Conservation (phyloP, 75 land plant species). For the Selaginella tamariscina region DNA sequence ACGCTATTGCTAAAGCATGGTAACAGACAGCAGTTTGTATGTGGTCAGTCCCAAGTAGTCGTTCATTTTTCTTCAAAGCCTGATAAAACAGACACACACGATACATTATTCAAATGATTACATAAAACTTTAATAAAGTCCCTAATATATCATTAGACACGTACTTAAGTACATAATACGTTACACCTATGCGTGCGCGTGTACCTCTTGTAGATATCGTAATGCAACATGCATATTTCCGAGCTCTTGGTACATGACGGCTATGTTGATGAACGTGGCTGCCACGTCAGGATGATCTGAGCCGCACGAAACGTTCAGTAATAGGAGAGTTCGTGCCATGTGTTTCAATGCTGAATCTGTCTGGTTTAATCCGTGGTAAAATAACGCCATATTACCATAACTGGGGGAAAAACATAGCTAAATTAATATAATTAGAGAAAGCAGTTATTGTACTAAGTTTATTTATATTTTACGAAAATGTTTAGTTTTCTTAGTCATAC, state of each 20-base stretch:
- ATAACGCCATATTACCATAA: constrained; percentile 98
- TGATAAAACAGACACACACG: no score
- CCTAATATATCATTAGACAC: no score
- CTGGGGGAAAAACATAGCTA: constrained; percentile 24
- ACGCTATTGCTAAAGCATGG: constrained; percentile 98
- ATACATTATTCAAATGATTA: no score
- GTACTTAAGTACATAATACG: no score
- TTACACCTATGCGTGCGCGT: no score
- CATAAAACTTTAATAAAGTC: no score
- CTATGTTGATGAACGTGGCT: constrained; percentile 93
- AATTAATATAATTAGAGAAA: not conserved
- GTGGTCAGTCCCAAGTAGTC: constrained; percentile 84
- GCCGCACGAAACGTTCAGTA: constrained; percentile 78
- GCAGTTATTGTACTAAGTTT: no score
- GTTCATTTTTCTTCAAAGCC: constrained; percentile 83
- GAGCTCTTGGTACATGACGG: constrained; percentile 98
- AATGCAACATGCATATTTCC: constrained; percentile 88
- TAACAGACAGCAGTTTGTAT: constrained; percentile 99
- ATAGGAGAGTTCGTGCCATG: constrained; percentile 81
- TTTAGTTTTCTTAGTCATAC: no score
- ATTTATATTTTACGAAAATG: no score
- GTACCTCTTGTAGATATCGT: constrained; percentile 92
- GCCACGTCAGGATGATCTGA: constrained; percentile 98
- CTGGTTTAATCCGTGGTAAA: constrained; percentile 95
- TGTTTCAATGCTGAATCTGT: constrained; percentile 87